Conservation (phyloP, 148 eudicot species). For the Silene uniflora region DNA sequence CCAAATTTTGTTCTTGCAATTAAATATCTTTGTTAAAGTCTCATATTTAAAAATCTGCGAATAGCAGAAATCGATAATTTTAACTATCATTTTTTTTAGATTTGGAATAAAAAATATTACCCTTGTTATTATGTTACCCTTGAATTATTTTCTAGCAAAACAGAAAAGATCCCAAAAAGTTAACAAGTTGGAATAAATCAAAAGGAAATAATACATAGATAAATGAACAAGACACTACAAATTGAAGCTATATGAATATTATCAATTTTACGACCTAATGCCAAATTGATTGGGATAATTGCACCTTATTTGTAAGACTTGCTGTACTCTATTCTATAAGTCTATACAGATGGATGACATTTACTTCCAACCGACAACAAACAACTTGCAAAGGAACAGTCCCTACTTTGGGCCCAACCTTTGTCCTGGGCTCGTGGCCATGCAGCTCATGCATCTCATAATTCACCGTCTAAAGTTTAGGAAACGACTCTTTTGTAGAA, state of each 20-base stretch:
- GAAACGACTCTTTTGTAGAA: too few species aligned
- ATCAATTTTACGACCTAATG: background rate
- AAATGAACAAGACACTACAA: background rate
- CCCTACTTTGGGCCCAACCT: background rate
- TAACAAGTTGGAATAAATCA: too few species aligned
- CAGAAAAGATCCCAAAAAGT: too few species aligned
- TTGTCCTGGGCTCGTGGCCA: constrained; percentile 5
- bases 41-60: too few species aligned
- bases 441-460: background rate
- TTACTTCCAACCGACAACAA: constrained; percentile 15
- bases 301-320: background rate
- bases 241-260: background rate
- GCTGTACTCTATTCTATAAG: background rate
- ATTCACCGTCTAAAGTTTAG: too few species aligned
- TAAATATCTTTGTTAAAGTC: too few species aligned
- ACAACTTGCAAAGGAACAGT: background rate
- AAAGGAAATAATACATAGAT: background rate
- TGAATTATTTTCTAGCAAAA: too few species aligned
- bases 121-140: too few species aligned
- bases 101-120: too few species aligned
- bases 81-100: too few species aligned
- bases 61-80: too few species aligned
- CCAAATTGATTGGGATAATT: background rate
- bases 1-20: too few species aligned
- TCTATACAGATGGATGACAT: background rate